A percentile compares a stretch with the other conserved stretches of the same genome.
Evolutionary conservation across 1,284 basidiomycete genomes (phyloP).

Genomic region (Ganoderma meredithae): DNA sequence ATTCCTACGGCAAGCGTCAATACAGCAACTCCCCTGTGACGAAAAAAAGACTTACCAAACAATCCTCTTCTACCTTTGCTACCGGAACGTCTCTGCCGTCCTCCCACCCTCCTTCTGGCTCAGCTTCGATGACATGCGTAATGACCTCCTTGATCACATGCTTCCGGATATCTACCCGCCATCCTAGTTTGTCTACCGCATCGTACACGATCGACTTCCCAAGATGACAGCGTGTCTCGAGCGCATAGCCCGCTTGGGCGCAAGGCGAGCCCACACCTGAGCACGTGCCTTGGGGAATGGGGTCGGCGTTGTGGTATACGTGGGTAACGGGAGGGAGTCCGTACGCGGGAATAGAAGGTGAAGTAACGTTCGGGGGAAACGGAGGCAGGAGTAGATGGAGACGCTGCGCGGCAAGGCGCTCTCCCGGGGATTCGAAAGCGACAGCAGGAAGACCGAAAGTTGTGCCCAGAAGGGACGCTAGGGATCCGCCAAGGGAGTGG

Average conservation of each 20-base stretch:
- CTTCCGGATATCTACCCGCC: slow-evolving; percentile 81
- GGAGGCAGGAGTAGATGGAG: slow-evolving; percentile 86
- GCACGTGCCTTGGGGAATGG: slow-evolving; percentile 81
- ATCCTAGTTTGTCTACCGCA: slow-evolving; percentile 83
- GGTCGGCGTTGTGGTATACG: slow-evolving; percentile 84
- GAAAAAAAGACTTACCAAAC: slow-evolving; percentile 51
- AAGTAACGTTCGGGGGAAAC: slow-evolving; percentile 24
- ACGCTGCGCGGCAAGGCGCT: slow-evolving; percentile 85
- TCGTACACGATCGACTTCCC: slow-evolving; percentile 90
- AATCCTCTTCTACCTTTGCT: slow-evolving; percentile 45
- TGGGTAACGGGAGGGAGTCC: slow-evolving; percentile 62
- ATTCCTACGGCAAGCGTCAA: slow-evolving; percentile 54
- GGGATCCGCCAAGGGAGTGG: slow-evolving; percentile 87
- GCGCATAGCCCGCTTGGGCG: slow-evolving; percentile 71
- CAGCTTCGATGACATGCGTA: slow-evolving; percentile 72
- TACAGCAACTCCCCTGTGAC: not conserved
- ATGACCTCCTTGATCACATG: slow-evolving; percentile 84
- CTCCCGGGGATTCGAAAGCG: slow-evolving; percentile 93
- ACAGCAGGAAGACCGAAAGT: slow-evolving; percentile 96
- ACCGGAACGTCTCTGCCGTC: slow-evolving; percentile 45
- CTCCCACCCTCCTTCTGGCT: slow-evolving; percentile 57
- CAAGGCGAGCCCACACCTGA: slow-evolving; percentile 73
- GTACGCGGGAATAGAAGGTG: slow-evolving; percentile 54
- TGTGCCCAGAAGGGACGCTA: slow-evolving; percentile 88
- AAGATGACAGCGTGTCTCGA: slow-evolving; percentile 66